Evolutionary conservation across 2,329 filamentous ascomycete species (phyloP), one percentile per base, ranked within the genome.

Genomic region (Drechslerella dactyloides): DNA sequence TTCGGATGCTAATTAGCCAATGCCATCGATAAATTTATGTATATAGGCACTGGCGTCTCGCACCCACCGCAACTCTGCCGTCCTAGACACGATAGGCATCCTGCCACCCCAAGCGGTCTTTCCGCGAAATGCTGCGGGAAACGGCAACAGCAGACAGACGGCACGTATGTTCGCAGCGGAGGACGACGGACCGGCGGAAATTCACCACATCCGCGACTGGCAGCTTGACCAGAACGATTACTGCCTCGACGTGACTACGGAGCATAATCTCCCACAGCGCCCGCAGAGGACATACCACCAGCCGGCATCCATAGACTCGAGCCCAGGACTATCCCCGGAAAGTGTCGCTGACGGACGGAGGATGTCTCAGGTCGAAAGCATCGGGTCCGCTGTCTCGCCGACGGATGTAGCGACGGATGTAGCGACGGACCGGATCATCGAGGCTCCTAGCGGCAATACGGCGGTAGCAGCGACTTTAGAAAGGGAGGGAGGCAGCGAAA

Each of bases 171-270:
- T 59, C 42, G 53, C 59, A 55, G 59, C 48, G 30, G 50, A 50
- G 23, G 6, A 27, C 15, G 54, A 44, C 19, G 42, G 40, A 7
- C n/a, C 44, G 2, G 46, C 60, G 6, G 60, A 72, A 30, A 72
- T 72, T 8, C 68, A 72, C 55, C 68, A 72, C 33, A 72, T 72
- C 54, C 57, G 68, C 37, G 68, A 72, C 55, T 72, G 55, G 68
- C 60, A 65, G 42, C 60, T 72, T 19, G 68, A 72, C 40, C 54
- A 72, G 42, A 72, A 72, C 51, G 68, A 72, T 24, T 72, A 72
- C 30, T 72, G 68, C 27, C 33, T 72, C 7, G 68, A 72, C 27
- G 54, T 42, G 4, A 65, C 13, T 10, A 23, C 64, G 44, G 60
- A 72, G 42, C 68, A 72, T 23, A 61, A 65, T 37, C 53, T 72